Evolutionary conservation across 139 green algal species (phyloP), one percentile per base, ranked within the genome.

Genomic region (Micromonas pusilla): DNA sequence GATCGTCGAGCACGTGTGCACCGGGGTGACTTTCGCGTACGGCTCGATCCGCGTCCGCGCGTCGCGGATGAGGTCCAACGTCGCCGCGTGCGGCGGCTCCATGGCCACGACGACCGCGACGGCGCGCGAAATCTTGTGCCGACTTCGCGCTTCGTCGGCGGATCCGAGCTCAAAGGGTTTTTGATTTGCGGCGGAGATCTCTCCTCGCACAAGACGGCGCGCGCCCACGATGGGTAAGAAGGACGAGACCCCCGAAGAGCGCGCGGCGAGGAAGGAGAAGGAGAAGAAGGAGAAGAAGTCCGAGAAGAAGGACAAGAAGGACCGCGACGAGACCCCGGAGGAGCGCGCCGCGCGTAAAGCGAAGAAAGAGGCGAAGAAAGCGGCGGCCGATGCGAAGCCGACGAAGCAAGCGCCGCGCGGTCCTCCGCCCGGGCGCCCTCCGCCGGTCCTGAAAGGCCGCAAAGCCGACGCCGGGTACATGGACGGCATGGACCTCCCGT

Each of bases 401-500:
- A 45, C 38, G 23, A 72, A 72, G 73, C 37, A 39, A 72, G 54
- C 13, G 30, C 20, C 52, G 68, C 37, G 36, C 64, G 70, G 28
- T 64, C 31, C 54, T 21, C 1, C 68, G 2, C 2, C 9, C 36
- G 57, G 1, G n/a, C 21, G 20, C 0, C 2, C 33, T 21, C 20
- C 60, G 20, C 32, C 57, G 32, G 34, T 30, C 28, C n/a, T 20
- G 21, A 31, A n/a, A 23, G 28, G 23, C 57, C 2, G 34, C 32
- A 73, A 21, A 23, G 60, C 60, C 60, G 57, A 9, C 20, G 9
- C 85, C 64, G 83, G 89, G 76, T 98, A 97, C 82, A 80, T 96
- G 13, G 91, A 82, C 0, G 95, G 91, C 38, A 88, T 98, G n/a
- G 94, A 98, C 84, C 81, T 98, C 71, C 94, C 95, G 0, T 91